Conservation (phyloP, 441 rosid species). For the Macaranga tanarius region DNA sequence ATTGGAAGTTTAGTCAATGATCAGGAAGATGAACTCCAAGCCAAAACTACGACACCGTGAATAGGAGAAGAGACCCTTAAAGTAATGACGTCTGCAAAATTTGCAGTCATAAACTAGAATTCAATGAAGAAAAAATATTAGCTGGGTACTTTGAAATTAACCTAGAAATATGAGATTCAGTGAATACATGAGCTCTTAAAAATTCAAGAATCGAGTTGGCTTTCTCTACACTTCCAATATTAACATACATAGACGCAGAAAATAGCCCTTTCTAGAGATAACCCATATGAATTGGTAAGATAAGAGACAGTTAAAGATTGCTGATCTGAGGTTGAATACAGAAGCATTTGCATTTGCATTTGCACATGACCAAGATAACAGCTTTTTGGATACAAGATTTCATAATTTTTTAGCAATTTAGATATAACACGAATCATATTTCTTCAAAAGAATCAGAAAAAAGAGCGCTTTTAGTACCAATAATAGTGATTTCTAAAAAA, state of each 20-base stretch:
- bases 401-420: not conserved
- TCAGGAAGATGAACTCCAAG: not conserved
- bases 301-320: conserved; percentile 3
- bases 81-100: too few relatives aligned
- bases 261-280: conserved; percentile 8
- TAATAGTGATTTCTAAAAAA: too few relatives aligned
- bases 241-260: not conserved
- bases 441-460: not conserved
- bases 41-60: too few relatives aligned
- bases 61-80: too few relatives aligned
- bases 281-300: conserved; percentile 10
- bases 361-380: not conserved
- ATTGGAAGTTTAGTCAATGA: not conserved
- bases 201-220: not conserved
- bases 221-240: conserved; percentile 6
- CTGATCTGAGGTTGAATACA: not conserved
- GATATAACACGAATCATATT: not conserved
- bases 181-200: not conserved
- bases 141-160: not conserved
- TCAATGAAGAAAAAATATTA: too few relatives aligned
- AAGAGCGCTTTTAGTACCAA: too few relatives aligned
- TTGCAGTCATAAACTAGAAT: too few relatives aligned
- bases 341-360: not conserved
- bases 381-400: not conserved
- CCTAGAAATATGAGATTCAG: not conserved